Evolutionary conservation across 1,284 basidiomycete species (phyloP).

Genomic region (Ceratobasidium sp.): DNA sequence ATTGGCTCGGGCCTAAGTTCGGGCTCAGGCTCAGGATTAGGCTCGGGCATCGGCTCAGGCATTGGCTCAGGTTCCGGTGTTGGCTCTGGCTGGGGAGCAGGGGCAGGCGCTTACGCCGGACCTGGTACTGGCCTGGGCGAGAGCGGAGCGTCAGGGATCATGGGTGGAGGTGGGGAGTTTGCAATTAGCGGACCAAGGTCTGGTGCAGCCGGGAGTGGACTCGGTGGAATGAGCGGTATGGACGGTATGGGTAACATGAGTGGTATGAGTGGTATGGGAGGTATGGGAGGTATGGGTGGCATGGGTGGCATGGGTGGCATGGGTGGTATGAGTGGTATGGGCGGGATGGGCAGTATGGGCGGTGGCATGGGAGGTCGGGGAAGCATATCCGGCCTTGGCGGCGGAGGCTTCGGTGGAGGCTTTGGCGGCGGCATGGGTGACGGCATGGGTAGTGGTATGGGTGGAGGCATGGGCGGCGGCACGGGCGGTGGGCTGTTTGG

Average conservation of each 20-base stretch:
- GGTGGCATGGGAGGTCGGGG: too few relatives aligned
- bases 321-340: slow-evolving; percentile 3
- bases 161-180: neutral
- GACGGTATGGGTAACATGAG: too few relatives aligned
- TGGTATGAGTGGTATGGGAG: neutral
- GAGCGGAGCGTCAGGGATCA: too few relatives aligned
- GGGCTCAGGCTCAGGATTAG: too few relatives aligned
- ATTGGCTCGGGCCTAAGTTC: too few relatives aligned
- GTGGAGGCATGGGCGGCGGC: too few relatives aligned
- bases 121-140: neutral
- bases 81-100: neutral
- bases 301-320: neutral
- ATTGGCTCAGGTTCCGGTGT: neutral
- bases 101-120: neutral
- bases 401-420: too few relatives aligned
- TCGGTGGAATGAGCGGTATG: neutral
- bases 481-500: too few relatives aligned
- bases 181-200: neutral
- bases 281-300: neutral
- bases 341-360: neutral
- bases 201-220: neutral
- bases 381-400: too few relatives aligned
- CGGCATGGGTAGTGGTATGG: too few relatives aligned
- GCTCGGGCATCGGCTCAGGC: too few relatives aligned
- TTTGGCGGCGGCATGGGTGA: too few relatives aligned